These are phyloP conservation scores for Sonneratia caseolaris DNA, from an alignment of 345 rosid species.

Conservation along the genomic window DNA sequence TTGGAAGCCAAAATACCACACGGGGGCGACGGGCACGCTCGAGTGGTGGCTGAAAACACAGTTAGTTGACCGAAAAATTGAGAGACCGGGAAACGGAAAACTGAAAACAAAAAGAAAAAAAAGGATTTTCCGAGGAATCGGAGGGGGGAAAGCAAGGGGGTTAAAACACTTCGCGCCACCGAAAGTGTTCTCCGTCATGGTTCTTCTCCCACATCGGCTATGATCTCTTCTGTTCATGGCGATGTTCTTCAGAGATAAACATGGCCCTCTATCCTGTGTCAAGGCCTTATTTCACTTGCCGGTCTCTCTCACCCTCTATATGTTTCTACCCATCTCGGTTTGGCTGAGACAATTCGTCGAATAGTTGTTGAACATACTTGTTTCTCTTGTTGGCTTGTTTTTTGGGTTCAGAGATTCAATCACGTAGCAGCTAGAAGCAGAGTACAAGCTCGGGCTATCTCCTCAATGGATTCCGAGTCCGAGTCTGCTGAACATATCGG, in stretches of 20 bases:
- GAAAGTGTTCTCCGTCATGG: neutral
- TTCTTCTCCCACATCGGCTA: neutral
- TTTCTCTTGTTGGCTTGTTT: neutral
- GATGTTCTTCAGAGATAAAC: constrained; percentile 20
- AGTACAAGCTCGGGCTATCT: neutral
- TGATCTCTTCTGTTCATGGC: constrained; percentile 27
- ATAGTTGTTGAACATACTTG: constrained; percentile 15
- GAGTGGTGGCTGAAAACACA: neutral
- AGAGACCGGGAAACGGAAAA: neutral
- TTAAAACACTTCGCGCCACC: neutral
- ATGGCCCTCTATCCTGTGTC: constrained; percentile 24
- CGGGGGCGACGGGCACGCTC: constrained; percentile 4
- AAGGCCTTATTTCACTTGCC: constrained; percentile 26
- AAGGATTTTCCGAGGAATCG: neutral
- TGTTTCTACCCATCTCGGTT: neutral
- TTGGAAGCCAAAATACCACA: no score
- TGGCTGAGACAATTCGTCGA: constrained; percentile 11
- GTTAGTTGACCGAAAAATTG: neutral
- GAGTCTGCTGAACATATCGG: neutral
- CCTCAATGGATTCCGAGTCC: neutral
- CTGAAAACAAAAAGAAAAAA: neutral
- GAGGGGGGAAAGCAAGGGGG: neutral
- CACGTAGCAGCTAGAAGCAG: constrained; percentile 19
- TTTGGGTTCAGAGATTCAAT: constrained; percentile 28
- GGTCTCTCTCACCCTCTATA: constrained; percentile 23